Base-by-base conservation (phyloP, 441 rosid species). In the Dalechampia spathulata region DNA sequence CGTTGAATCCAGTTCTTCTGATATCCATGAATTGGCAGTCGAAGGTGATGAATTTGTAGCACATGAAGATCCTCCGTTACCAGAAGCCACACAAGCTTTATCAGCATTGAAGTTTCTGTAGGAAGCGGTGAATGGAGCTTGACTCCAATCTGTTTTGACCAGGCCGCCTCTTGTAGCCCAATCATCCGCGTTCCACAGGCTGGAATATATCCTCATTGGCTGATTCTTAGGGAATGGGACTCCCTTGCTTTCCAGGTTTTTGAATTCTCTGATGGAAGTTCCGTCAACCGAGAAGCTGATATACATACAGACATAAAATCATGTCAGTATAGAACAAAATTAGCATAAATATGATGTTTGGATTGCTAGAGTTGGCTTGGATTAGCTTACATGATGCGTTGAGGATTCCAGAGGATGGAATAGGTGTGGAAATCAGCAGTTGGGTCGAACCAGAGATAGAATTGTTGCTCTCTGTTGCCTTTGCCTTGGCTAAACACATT, bases 361-460 rank as follows among this genome's bases (percentile, higher is more conserved):
- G n/a, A n/a, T n/a, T n/a, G n/a, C n/a, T n/a, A n/a, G n/a, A n/a
- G n/a, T n/a, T n/a, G n/a, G n/a, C n/a, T n/a, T n/a, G n/a, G n/a
- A n/a, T n/a, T n/a, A n/a, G 8, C 34, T 30, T 30, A 76, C 57
- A 80, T 65, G 64, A 83, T 78, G 43, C 69, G 45, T 22, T 69
- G 69, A n/a, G 90, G 77, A 60, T 83, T 83, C 87, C 90, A 83
- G 3, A 83, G 64, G 39, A 83, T 75, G 23, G 87, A 72, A 41
- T 81, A 83, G 10, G 81, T 75, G 69, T 83, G 90, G 58, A 83
- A 83, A 61, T 75, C 82, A 56, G 80, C 76, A 16, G 83, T 72
- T 1, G 90, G 85, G 13, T 81, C 87, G 30, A 83, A 83, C 90
- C 90, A 81, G 22, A 78, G 83, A 66, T 78, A 64, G 57, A 83